These are phyloP conservation scores for Breviolum minutum DNA, from an alignment of 73 alveolate species.

Conservation along the genomic window DNA sequence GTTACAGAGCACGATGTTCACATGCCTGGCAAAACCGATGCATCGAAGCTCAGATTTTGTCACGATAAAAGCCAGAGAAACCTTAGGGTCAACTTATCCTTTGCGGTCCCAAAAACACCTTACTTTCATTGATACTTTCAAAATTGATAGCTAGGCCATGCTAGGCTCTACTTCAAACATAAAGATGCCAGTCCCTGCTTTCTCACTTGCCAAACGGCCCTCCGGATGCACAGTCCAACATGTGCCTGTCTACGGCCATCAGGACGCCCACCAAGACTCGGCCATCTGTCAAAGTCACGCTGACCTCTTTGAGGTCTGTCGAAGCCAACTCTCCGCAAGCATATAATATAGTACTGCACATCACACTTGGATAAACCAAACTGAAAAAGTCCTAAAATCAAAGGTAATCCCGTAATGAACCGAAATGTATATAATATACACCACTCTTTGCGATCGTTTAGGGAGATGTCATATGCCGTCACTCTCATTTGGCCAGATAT, in stretches of 20 bases:
- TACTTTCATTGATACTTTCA: no score
- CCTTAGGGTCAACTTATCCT: no score
- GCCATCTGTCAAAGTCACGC: constrained; percentile 94
- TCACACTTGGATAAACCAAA: no score
- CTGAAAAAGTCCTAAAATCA: no score
- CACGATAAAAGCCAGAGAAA: no score
- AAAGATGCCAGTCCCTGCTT: background rate
- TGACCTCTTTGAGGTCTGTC: constrained; percentile 28
- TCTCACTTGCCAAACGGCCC: background rate
- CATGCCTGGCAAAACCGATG: constrained; percentile 57
- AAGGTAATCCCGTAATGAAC: no score
- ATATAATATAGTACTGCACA: no score
- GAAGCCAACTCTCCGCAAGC: background rate
- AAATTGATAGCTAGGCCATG: background rate
- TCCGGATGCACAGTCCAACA: background rate
- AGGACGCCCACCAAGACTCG: constrained; percentile 93
- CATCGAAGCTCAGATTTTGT: background rate
- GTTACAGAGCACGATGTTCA: constrained; percentile 88
- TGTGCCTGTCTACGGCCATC: constrained; percentile 90
- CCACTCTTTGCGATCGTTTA: no score
- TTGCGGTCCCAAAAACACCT: no score
- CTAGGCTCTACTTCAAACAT: background rate
- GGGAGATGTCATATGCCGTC: no score
- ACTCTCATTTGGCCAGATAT: no score
- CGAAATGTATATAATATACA: no score